Evolutionary conservation across 148 eudicot species (phyloP).

Genomic region (Silene latifolia): DNA sequence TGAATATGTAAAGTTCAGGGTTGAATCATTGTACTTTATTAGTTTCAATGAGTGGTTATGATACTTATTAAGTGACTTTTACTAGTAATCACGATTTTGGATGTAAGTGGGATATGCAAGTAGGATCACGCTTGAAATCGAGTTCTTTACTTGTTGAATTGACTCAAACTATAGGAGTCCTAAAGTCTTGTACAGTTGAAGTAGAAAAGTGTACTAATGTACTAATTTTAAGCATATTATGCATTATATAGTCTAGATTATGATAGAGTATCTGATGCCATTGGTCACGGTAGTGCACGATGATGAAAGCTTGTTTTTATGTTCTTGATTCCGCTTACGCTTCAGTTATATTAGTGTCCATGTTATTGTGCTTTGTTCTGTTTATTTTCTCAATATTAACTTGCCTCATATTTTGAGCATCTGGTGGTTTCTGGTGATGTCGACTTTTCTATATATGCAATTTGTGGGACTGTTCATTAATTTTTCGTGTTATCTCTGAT

Average conservation of each 20-base stretch:
- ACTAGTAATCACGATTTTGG: slow-evolving; percentile 13
- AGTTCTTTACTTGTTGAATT: slow-evolving; percentile 6
- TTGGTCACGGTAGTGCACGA: background rate
- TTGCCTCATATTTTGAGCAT: slow-evolving; percentile 14
- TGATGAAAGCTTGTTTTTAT: slow-evolving; percentile 6
- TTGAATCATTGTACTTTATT: slow-evolving; percentile 18
- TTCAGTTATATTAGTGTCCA: slow-evolving; percentile 1
- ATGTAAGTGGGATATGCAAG: slow-evolving; percentile 20
- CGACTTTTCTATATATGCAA: too few species aligned
- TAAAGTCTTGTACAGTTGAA: background rate
- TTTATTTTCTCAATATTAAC: slow-evolving; percentile 17
- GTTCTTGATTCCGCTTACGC: background rate
- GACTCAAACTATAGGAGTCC: slow-evolving; percentile 10
- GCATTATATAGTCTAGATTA: background rate
- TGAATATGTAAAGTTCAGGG: slow-evolving; percentile 7
- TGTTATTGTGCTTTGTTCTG: slow-evolving; percentile 7
- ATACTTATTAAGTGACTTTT: slow-evolving; percentile 10
- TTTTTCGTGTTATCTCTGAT: slow-evolving; percentile 5
- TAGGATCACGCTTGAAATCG: slow-evolving; percentile 19
- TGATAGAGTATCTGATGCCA: slow-evolving; percentile 2
- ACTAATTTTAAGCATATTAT: slow-evolving; percentile 1
- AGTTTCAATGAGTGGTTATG: slow-evolving; percentile 16
- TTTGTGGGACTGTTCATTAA: background rate
- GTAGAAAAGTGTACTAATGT: slow-evolving; percentile 9
- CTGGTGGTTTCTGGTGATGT: slow-evolving; percentile 4